A percentile compares a stretch with the other conserved stretches of the same genome.
These are phyloP conservation scores for Torulaspora pretoriensis DNA, from an alignment of 1,139 yeast genomes.

Conservation along the genomic window DNA sequence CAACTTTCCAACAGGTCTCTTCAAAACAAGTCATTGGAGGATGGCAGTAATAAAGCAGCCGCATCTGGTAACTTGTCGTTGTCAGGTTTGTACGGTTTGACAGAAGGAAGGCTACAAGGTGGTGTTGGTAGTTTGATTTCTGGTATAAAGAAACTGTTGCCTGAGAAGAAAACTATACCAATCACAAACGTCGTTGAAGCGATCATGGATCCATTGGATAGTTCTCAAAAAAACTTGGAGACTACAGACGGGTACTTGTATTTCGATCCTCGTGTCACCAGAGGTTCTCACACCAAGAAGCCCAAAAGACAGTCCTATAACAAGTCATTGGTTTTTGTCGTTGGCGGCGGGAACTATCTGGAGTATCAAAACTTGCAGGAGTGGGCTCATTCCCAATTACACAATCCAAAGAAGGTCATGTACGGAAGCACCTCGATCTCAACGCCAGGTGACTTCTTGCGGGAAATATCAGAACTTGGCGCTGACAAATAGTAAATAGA, in stretches of 20 bases:
- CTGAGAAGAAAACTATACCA: slow-evolving; percentile 83
- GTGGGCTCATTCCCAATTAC: slow-evolving; percentile 55
- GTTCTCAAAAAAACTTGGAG: slow-evolving; percentile 56
- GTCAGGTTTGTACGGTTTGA: slow-evolving; percentile 69
- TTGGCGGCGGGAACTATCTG: slow-evolving; percentile 94
- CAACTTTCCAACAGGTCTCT: slow-evolving; percentile 41
- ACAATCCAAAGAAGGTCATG: slow-evolving; percentile 47
- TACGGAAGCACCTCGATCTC: slow-evolving; percentile 85
- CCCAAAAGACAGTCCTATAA: slow-evolving; percentile 80
- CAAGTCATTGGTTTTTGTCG: slow-evolving; percentile 82
- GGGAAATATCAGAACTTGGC: slow-evolving; percentile 62
- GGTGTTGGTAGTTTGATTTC: slow-evolving; percentile 85
- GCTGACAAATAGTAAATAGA: slow-evolving; percentile 7
- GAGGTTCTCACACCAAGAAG: slow-evolving; percentile 86
- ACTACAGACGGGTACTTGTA: slow-evolving; percentile 85
- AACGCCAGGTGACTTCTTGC: slow-evolving; percentile 71
- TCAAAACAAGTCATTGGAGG: slow-evolving; percentile 34
- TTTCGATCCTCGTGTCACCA: slow-evolving; percentile 77
- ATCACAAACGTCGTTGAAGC: slow-evolving; percentile 88
- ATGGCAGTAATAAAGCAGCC: slow-evolving; percentile 25
- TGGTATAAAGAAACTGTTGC: slow-evolving; percentile 80
- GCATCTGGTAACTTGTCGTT: slow-evolving; percentile 54
- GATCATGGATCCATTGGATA: slow-evolving; percentile 74
- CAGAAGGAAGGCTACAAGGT: slow-evolving; percentile 76
- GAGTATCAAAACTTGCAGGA: slow-evolving; percentile 94